Conservation (phyloP, 2,329 filamentous ascomycete genomes). For the Didymella glomerata region DNA sequence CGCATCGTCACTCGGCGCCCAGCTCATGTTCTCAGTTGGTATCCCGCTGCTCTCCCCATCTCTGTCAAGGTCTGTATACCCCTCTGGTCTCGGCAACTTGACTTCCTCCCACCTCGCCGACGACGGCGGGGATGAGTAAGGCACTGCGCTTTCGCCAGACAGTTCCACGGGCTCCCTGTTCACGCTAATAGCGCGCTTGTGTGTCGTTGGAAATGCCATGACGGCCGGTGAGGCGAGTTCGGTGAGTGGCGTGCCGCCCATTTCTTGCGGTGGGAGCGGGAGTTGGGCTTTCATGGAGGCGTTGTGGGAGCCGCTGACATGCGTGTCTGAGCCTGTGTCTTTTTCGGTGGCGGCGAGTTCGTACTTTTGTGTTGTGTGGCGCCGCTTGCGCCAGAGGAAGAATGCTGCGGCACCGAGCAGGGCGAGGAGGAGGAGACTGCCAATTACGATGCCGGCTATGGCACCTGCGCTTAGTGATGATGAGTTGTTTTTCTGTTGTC, state of each 20-base stretch:
- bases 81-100: constrained; percentile 21
- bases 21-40: constrained; percentile 31
- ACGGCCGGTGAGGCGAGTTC: constrained; percentile 33
- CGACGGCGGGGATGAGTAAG: constrained; percentile 13
- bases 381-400: constrained; percentile 35
- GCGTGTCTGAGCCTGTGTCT: constrained; percentile 25
- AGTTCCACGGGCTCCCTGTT: constrained; percentile 39
- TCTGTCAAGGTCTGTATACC: constrained; percentile 21
- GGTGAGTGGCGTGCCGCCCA: constrained; percentile 36
- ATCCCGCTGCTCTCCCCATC: constrained; percentile 28
- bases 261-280: constrained; percentile 29
- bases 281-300: constrained; percentile 27
- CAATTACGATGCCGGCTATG: constrained; percentile 47
- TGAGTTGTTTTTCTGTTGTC: constrained; percentile 8
- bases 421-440: constrained; percentile 28
- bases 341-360: constrained; percentile 37
- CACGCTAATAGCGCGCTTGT: constrained; percentile 33
- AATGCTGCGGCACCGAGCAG: constrained; percentile 32
- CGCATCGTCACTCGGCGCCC: constrained; percentile 36
- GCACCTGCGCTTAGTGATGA: constrained; percentile 36
- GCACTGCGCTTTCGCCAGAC: constrained; percentile 24
- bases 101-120: constrained; percentile 40
- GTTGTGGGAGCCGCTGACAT: constrained; percentile 8
- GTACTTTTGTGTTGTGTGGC: constrained; percentile 22
- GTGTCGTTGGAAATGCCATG: constrained; percentile 25